Evolutionary conservation across 2,329 filamentous ascomycete species (phyloP), one percentile per base, ranked within the genome.

Genomic region (Penicillium palitans): DNA sequence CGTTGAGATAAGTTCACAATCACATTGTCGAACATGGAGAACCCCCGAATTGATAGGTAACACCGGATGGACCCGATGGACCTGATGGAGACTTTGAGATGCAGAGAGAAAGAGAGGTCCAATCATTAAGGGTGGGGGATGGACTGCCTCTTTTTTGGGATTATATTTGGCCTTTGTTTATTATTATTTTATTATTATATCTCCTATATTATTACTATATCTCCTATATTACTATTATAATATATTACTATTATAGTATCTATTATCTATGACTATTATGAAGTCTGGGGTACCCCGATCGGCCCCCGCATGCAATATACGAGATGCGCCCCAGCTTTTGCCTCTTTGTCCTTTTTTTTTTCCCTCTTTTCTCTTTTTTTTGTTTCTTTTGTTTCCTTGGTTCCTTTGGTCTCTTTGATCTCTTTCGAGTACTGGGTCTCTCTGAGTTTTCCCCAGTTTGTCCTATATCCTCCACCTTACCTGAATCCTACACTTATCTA

Each of bases 311-410:
- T 54, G 33, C 13, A 47, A 47, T 54, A 54, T 48, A 48, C 52
- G 52, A 44, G 52, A 33, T 54, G 42, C 52, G 52, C 42, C 52
- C 49, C 41, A 57, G 55, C 55, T 57, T 41, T 31, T 13, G 41
- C 49, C 35, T 57, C 49, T 53, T 49, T 55, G 45, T 57, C 13
- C 21, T 37, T 52, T 35, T 37, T 24, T 51, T 4, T 33, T 15
- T 13, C 31, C 7, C 25, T 33, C 12, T 13, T 31, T n/a, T 37
- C 19, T 33, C 25, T 10, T 39, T 25, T 25, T 41, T 15, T 40
- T 6, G 25, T 25, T 25, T 25, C 29, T 31, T 13, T 13, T 12
- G 12, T 47, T 4, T 31, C 10, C n/a, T 19, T 27, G 1, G 6
- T 41, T 21, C 33, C 37, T n/a, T 41, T 25, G 6, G 19, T 33